Evolutionary conservation across 345 rosid genomes (phyloP).

Genomic region (Eucalyptus marginata): DNA sequence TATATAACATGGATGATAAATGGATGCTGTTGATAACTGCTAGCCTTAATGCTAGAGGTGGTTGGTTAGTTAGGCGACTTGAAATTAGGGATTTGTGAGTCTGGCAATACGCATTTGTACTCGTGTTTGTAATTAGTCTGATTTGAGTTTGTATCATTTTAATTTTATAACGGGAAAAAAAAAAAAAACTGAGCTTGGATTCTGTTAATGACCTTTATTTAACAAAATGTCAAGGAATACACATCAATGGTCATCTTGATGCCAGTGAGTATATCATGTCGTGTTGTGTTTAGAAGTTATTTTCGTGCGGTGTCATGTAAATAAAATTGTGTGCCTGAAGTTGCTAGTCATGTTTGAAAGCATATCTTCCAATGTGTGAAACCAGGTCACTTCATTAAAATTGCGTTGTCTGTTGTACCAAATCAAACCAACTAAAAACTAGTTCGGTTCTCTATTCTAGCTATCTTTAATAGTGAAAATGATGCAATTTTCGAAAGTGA

Average conservation of each 20-base stretch:
- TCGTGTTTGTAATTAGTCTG: neutral
- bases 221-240: no score
- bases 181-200: neutral
- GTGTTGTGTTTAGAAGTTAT: neutral
- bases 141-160: neutral
- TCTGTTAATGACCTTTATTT: neutral
- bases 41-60: neutral
- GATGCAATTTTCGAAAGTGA: neutral
- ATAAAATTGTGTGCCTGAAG: neutral
- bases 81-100: neutral
- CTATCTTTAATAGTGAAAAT: neutral
- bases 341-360: neutral
- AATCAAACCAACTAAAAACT: neutral
- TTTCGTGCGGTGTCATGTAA: rapidly evolving
- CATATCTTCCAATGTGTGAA: neutral
- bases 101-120: neutral
- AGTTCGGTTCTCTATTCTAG: neutral
- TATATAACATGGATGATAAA: neutral
- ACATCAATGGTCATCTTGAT: neutral
- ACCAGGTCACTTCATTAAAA: neutral
- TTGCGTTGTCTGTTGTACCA: neutral
- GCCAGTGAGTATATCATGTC: neutral
- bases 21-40: neutral
- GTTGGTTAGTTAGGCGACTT: neutral
- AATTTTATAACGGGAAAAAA: no score